A percentile compares a stretch with the other conserved stretches of the same genome.
Conservation (phyloP, 495 filamentous ascomycete species). For the Penicillium subrubescens region DNA sequence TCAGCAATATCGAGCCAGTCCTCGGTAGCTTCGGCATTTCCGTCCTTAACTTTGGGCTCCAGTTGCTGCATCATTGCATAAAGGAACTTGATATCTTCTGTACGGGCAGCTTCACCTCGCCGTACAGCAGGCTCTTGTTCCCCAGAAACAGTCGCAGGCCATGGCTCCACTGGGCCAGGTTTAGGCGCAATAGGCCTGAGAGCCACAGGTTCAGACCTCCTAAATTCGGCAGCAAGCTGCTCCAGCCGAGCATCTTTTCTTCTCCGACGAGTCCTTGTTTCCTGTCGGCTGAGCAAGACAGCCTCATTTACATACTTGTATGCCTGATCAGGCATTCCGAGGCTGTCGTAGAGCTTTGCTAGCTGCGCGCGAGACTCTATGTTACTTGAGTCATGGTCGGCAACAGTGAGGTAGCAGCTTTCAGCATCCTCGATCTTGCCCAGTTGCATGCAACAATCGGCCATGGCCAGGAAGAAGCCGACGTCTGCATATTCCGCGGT, state of each 20-base stretch:
- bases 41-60: slow-evolving; percentile 49
- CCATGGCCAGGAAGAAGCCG: slow-evolving; percentile 67
- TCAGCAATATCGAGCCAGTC: slow-evolving; percentile 77
- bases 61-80: slow-evolving; percentile 58
- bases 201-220: slow-evolving; percentile 21
- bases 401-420: slow-evolving; percentile 69
- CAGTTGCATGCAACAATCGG: slow-evolving; percentile 68
- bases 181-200: slow-evolving; percentile 30
- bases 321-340: slow-evolving; percentile 69
- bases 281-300: slow-evolving; percentile 57
- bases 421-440: slow-evolving; percentile 68
- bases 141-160: slow-evolving; percentile 19
- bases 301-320: slow-evolving; percentile 73
- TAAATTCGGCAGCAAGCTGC: slow-evolving; percentile 46
- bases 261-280: slow-evolving; percentile 35
- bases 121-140: slow-evolving; percentile 17
- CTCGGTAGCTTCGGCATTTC: slow-evolving; percentile 53
- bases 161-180: slow-evolving; percentile 25
- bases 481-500: slow-evolving; percentile 61
- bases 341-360: slow-evolving; percentile 76
- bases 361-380: slow-evolving; percentile 74
- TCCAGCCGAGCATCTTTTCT: slow-evolving; percentile 48
- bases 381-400: slow-evolving; percentile 66
- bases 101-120: slow-evolving; percentile 42
- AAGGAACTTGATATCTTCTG: slow-evolving; percentile 57